A percentile compares a stretch with the other conserved stretches of the same genome.
Evolutionary conservation across 768 basidiomycete genomes (phyloP).

Genomic region (Lactifluus echinatus): DNA sequence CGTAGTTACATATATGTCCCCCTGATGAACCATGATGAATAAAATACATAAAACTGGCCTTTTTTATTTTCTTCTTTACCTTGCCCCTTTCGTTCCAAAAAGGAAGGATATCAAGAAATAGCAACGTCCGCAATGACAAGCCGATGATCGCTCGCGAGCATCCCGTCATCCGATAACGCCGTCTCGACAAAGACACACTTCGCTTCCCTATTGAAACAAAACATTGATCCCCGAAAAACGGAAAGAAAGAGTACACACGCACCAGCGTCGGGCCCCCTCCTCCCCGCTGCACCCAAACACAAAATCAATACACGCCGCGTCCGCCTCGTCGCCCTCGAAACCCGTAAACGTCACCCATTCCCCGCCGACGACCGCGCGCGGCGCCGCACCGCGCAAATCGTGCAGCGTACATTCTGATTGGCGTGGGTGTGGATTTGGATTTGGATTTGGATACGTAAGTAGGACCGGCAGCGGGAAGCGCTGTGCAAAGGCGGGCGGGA

Average conservation of each 20-base stretch:
- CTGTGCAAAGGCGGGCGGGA: conserved; percentile 36
- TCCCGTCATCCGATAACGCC: conserved; percentile 27
- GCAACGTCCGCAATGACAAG: conserved; percentile 41
- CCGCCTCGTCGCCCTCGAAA: conserved; percentile 35
- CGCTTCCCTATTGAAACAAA: not conserved
- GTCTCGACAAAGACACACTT: not conserved
- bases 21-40: not conserved
- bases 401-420: too few species aligned
- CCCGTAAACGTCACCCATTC: conserved; percentile 47
- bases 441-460: not conserved
- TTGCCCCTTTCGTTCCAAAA: too few species aligned
- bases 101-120: conserved; percentile 5
- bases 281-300: conserved; percentile 41
- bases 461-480: conserved; percentile 35
- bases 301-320: conserved; percentile 41
- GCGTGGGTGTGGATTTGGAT: too few species aligned
- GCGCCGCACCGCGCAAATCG: conserved; percentile 37
- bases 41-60: too few species aligned
- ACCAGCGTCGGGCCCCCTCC: too few species aligned
- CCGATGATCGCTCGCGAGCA: conserved; percentile 48
- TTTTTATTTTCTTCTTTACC: too few species aligned
- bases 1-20: too few species aligned
- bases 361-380: conserved; percentile 34
- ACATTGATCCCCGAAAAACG: too few species aligned
- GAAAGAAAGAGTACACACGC: too few species aligned